Percentiles rank a stretch among this genome's conserved stretches.
Conservation (phyloP, 441 rosid species). For the Manihot esculenta region DNA sequence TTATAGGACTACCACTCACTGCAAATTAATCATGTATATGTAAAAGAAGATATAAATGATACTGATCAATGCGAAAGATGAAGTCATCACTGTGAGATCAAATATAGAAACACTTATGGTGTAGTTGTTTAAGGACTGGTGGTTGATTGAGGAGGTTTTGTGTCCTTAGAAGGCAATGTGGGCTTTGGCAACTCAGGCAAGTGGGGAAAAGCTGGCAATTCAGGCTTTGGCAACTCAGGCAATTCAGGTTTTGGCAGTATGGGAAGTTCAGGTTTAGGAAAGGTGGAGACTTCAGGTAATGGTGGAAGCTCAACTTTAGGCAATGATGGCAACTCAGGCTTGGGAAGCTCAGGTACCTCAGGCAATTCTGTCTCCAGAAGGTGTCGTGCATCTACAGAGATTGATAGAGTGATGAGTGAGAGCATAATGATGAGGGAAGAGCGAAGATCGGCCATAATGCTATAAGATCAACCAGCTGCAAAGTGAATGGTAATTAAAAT, state of each 20-base stretch:
- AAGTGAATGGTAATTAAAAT: too few relatives aligned
- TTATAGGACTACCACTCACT: too few relatives aligned
- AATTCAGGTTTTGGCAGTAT: slow-evolving; percentile 29
- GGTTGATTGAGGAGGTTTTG: slow-evolving; percentile 11
- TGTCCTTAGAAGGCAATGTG: slow-evolving; percentile 17
- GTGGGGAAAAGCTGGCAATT: slow-evolving; percentile 10
- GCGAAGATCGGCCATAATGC: too few relatives aligned
- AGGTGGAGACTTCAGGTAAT: slow-evolving; percentile 2
- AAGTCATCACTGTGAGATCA: too few relatives aligned
- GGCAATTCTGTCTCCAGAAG: slow-evolving; percentile 20
- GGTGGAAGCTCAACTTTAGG: background rate
- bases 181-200: slow-evolving; percentile 27
- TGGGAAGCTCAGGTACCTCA: background rate
- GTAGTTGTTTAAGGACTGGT: slow-evolving; percentile 21
- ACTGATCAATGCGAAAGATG: too few relatives aligned
- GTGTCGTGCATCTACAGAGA: slow-evolving; percentile 15
- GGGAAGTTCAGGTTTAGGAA: slow-evolving; percentile 22
- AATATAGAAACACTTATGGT: too few relatives aligned
- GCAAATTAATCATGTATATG: too few relatives aligned
- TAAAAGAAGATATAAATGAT: too few relatives aligned
- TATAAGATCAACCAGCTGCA: too few relatives aligned
- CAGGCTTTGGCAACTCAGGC: slow-evolving; percentile 24
- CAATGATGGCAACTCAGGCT: background rate
- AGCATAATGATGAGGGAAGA: slow-evolving; percentile 17
- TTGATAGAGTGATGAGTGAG: too few relatives aligned